Base-by-base conservation (phyloP, 257 asterid species). In the Nicotiana obtusifolia region DNA sequence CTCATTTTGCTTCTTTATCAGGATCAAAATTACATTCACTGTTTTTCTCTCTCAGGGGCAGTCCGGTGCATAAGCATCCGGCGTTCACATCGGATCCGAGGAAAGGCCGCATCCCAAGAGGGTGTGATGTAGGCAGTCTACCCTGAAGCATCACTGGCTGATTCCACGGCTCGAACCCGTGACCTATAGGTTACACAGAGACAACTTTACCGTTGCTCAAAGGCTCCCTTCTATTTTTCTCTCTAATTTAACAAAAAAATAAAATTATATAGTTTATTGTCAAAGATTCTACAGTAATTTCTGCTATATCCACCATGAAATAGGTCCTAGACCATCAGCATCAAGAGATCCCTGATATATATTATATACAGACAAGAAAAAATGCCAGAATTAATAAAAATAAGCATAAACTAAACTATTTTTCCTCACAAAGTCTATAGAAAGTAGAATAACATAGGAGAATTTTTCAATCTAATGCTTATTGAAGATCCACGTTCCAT, bases 281-380 rank as follows among this genome's bases (percentile, higher is more conserved):
- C 37, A 33, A 33, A 33, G 37, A 33, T 35, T 35, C 7, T 35
- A 35, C 62, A 7, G 19, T n/a, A 49, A 26, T 75, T 52, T 49
- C 44, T 7, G 80, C 80, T 75, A 83, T 66, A 82, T 85, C 98
- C 98, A 95, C 98, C 98, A 95, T 68, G 97, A 87, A 83, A 89
- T 54, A 9, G 92, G 94, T 20, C 98, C 98, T 85, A 95, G 86
- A 69, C 98, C 98, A 83, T 93, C 98, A 52, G 89, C 87, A 86
- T 94, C 95, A 80, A 93, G 87, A 56, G 97, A 87, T 33, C 94
- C 98, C 97, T 94, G 92, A 60, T 68, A 86, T 22, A n/a, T n/a
- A n/a, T n/a, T n/a, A n/a, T n/a, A 26, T 76, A 68, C 35, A n/a
- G 37, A 8, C 14, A 24, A 30, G 64, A 82, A 19, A 4, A 15